phyloP scores from a whole-genome alignment of 139 green algal genomes.

The Chlorella sorokiniana region DNA sequence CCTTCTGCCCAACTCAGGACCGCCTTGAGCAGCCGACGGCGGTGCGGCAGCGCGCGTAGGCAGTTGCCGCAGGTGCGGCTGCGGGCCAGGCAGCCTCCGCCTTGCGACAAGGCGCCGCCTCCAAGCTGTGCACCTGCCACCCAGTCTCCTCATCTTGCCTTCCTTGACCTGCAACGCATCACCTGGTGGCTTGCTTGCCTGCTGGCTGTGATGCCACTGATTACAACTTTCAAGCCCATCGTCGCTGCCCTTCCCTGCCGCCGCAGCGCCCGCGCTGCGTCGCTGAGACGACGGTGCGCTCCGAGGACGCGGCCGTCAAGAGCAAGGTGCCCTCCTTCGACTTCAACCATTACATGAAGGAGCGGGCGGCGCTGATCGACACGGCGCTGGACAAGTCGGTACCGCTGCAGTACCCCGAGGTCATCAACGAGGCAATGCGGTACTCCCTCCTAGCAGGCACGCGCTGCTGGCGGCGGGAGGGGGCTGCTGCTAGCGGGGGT shows the following conservation, averaged over 20 bases:
- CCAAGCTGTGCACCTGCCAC: too few species aligned
- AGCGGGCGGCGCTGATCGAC: slow-evolving; percentile 78
- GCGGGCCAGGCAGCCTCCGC: too few species aligned
- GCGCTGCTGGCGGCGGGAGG: too few species aligned
- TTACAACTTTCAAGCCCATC: background rate
- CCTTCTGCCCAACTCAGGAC: background rate
- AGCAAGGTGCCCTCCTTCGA: slow-evolving; percentile 70
- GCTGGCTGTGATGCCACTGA: too few species aligned
- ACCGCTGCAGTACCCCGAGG: slow-evolving; percentile 87
- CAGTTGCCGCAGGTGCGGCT: background rate
- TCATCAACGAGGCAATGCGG: slow-evolving; percentile 93
- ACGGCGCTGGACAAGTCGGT: slow-evolving; percentile 79
- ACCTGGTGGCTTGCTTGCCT: too few species aligned
- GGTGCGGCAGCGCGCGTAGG: background rate
- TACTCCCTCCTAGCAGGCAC: slow-evolving; percentile 40
- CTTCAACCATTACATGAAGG: slow-evolving; percentile 83
- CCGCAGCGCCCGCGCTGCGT: slow-evolving; percentile 25
- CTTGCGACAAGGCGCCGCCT: too few species aligned
- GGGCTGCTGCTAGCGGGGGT: too few species aligned
- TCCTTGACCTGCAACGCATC: too few species aligned
- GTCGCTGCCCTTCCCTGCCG: background rate
- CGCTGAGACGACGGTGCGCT: slow-evolving; percentile 21
- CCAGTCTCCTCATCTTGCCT: too few species aligned
- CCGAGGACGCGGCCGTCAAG: background rate
- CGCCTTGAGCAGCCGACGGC: background rate